Conservation (phyloP, 306 rosid genomes). For the Fragaria vesca region DNA sequence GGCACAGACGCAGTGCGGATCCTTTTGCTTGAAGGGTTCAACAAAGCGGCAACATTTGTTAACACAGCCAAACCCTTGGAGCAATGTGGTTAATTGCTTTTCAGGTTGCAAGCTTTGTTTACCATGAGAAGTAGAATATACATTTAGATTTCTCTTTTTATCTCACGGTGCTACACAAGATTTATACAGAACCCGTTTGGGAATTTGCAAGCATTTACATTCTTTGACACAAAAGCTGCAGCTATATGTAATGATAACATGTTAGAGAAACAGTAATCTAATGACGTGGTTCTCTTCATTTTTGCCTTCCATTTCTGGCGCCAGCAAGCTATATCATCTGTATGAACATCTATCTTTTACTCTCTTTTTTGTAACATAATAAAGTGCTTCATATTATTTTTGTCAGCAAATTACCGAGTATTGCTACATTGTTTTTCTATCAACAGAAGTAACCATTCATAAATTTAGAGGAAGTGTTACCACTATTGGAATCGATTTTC, state of each 20-base stretch:
- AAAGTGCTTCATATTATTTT: neutral
- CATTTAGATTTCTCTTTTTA: neutral
- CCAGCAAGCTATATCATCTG: neutral
- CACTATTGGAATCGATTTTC: neutral
- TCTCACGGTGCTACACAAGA: neutral
- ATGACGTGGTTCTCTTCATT: neutral
- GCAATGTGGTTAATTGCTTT: constrained; percentile 38
- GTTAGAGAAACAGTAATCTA: neutral
- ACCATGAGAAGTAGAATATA: neutral
- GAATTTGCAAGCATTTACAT: neutral
- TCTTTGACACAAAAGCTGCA: neutral
- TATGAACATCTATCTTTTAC: neutral
- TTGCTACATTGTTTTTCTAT: neutral
- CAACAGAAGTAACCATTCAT: no score
- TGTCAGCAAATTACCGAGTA: neutral
- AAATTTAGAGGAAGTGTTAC: neutral
- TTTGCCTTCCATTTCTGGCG: neutral
- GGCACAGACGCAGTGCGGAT: constrained; percentile 74
- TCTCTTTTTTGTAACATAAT: neutral
- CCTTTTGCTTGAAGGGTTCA: constrained; percentile 77
- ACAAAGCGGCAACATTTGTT: constrained; percentile 65
- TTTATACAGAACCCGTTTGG: no score
- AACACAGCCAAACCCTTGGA: constrained; percentile 48
- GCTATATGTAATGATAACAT: neutral
- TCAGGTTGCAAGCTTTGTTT: neutral